A percentile compares a stretch with the other conserved stretches of the same genome.
These are phyloP conservation scores for Eucalyptus marginata DNA, from an alignment of 345 rosid species.

Conservation along the genomic window DNA sequence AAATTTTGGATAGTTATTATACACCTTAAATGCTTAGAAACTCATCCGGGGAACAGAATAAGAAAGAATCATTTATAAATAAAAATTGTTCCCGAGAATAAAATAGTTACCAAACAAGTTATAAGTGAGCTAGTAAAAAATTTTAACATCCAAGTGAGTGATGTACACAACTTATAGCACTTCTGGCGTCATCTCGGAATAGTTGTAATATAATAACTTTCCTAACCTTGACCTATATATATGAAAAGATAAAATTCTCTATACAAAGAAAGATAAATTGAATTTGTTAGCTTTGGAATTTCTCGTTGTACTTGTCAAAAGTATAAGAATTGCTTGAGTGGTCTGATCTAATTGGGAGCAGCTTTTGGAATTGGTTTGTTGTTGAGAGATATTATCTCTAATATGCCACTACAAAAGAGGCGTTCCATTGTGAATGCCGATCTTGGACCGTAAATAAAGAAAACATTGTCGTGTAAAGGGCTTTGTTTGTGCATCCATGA, in stretches of 20 bases:
- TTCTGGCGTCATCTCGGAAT: too few relatives aligned
- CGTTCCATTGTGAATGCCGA: neutral
- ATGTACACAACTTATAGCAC: too few relatives aligned
- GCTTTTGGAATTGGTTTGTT: neutral
- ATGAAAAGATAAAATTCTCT: neutral
- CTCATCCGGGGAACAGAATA: accelerated
- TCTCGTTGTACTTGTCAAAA: neutral
- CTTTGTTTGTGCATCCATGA: too few relatives aligned
- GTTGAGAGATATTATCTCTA: neutral
- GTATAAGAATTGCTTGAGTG: neutral
- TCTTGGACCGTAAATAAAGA: neutral
- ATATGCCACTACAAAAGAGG: neutral
- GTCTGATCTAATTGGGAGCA: neutral
- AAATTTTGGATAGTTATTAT: too few relatives aligned
- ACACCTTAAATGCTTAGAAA: too few relatives aligned
- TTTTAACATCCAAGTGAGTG: too few relatives aligned
- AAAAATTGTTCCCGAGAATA: too few relatives aligned
- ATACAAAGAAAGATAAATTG: neutral
- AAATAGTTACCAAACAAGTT: too few relatives aligned
- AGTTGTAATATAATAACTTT: too few relatives aligned
- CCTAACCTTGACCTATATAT: neutral
- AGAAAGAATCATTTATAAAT: too few relatives aligned
- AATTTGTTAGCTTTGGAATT: neutral
- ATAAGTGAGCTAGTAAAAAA: too few relatives aligned
- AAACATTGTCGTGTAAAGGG: neutral